Percentiles rank a stretch among this genome's conserved stretches.
Evolutionary conservation across 345 rosid genomes (phyloP).

Genomic region (Populus tremula): DNA sequence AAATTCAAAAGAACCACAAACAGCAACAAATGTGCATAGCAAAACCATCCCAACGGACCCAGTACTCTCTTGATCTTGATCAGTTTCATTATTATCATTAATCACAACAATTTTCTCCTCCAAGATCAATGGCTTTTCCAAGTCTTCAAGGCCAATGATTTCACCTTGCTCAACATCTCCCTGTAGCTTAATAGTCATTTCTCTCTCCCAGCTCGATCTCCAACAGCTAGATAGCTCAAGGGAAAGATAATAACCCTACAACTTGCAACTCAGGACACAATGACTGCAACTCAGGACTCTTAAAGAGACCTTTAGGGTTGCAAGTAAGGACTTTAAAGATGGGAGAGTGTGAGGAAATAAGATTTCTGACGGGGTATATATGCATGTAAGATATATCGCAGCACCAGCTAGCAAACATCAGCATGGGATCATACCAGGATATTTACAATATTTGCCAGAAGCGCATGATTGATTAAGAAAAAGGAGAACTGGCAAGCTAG

Average conservation of each 20-base stretch:
- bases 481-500: background rate
- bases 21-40: slow-evolving; percentile 74
- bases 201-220: background rate
- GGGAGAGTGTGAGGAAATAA: background rate
- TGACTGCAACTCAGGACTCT: background rate
- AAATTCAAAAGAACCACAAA: slow-evolving; percentile 83
- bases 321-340: background rate
- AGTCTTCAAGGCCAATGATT: slow-evolving; percentile 34
- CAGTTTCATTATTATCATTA: slow-evolving; percentile 20
- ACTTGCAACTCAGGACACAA: background rate
- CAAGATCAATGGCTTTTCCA: slow-evolving; percentile 49
- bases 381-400: background rate
- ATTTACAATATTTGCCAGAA: slow-evolving; percentile 5
- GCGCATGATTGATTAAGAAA: slow-evolving; percentile 1
- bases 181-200: slow-evolving; percentile 46
- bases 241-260: background rate
- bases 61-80: slow-evolving; percentile 15
- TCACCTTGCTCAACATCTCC: slow-evolving; percentile 54
- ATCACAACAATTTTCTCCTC: slow-evolving; percentile 21
- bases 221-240: background rate
- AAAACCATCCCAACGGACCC: slow-evolving; percentile 66
- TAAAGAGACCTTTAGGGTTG: background rate
- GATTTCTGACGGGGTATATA: background rate
- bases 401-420: background rate
- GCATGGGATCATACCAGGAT: background rate